Evolutionary conservation across 352 stramenopile species (phyloP).

Genomic region (Aphanomyces astaci): DNA sequence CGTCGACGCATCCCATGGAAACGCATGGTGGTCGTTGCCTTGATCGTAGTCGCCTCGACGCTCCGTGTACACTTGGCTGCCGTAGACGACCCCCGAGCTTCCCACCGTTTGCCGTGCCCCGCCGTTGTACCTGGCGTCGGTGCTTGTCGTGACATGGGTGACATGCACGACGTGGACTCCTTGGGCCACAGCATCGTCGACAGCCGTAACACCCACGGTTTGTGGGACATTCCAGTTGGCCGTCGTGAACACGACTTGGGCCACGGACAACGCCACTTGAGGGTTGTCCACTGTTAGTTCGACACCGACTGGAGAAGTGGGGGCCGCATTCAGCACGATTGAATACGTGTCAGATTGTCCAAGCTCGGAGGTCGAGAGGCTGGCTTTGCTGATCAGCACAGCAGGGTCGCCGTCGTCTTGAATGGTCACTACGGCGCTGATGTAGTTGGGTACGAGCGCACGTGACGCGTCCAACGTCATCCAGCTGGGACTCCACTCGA

Average conservation of each 20-base stretch:
- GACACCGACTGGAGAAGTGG: constrained; percentile 37
- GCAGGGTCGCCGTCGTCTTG: constrained; percentile 52
- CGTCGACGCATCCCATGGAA: constrained; percentile 36
- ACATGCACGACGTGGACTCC: constrained; percentile 35
- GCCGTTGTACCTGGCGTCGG: constrained; percentile 34
- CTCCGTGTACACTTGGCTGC: constrained; percentile 41
- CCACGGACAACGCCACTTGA: constrained; percentile 26
- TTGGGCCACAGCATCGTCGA: constrained; percentile 34
- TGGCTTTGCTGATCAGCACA: constrained; percentile 55
- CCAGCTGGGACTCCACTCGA: constrained; percentile 30
- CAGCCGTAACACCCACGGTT: constrained; percentile 28
- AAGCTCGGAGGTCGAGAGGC: constrained; percentile 57
- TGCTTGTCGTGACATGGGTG: constrained; percentile 31
- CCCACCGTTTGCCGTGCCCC: constrained; percentile 27
- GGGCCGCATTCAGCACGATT: constrained; percentile 44
- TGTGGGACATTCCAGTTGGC: constrained; percentile 37
- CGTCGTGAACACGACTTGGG: constrained; percentile 36
- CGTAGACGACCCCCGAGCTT: constrained; percentile 34
- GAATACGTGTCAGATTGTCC: constrained; percentile 45
- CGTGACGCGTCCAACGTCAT: neutral
- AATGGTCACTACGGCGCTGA: constrained; percentile 62
- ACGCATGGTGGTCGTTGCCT: constrained; percentile 42
- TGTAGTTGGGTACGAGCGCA: constrained; percentile 32
- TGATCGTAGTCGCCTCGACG: constrained; percentile 42
- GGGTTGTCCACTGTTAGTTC: constrained; percentile 12